These are phyloP conservation scores for Sphagnum contortum DNA, from an alignment of 225 moss, liverwort and hornwort species.

Conservation along the genomic window DNA sequence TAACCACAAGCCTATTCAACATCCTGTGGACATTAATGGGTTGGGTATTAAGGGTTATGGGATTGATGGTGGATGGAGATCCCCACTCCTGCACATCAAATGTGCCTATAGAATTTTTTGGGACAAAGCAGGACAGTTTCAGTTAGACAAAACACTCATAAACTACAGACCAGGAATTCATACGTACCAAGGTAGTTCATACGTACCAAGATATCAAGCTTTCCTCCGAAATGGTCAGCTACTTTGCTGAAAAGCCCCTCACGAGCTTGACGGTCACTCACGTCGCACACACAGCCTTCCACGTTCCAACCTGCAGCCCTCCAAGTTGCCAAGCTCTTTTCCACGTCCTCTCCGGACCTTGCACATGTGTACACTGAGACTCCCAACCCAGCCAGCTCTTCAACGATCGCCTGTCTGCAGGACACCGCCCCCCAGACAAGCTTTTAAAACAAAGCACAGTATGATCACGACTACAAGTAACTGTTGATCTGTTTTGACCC, in stretches of 20 bases:
- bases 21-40: not conserved
- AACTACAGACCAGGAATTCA: not conserved
- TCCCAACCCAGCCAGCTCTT: constrained; percentile 65
- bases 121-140: no score
- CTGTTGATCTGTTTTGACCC: no score
- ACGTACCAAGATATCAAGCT: constrained; percentile 66
- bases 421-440: no score
- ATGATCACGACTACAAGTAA: no score
- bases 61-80: no score
- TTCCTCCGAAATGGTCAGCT: constrained; percentile 30
- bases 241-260: constrained; percentile 43
- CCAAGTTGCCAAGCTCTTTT: constrained; percentile 42
- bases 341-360: constrained; percentile 38
- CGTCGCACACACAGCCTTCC: constrained; percentile 50
- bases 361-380: constrained; percentile 56
- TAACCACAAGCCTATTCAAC: not conserved
- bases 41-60: no score
- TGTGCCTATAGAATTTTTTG: no score
- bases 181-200: constrained; percentile 24
- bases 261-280: constrained; percentile 42
- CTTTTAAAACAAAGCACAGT: no score
- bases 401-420: constrained; percentile 57
- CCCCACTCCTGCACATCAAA: no score
- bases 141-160: not conserved
- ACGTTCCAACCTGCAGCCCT: constrained; percentile 41